A percentile compares a stretch with the other conserved stretches of the same genome.
Evolutionary conservation across 768 basidiomycete genomes (phyloP).

Genomic region (Phanerodontia chrysosporium): DNA sequence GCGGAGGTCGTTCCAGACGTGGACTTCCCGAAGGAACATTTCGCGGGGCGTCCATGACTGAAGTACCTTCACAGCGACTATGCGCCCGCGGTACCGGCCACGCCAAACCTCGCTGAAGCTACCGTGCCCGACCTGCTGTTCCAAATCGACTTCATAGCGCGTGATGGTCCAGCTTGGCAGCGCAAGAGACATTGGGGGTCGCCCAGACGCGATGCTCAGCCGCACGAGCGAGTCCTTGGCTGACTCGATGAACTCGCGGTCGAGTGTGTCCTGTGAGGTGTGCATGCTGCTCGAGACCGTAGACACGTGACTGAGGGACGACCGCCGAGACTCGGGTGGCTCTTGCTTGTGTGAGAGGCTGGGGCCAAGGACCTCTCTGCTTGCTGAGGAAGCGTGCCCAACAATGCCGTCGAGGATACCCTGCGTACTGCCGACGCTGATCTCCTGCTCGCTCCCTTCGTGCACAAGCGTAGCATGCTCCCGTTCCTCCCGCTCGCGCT

Average conservation of each 20-base stretch:
- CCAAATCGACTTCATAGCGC: constrained; percentile 72
- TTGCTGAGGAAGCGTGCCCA: not conserved
- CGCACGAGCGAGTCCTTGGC: constrained; percentile 68
- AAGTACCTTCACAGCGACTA: constrained; percentile 72
- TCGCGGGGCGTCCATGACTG: constrained; percentile 54
- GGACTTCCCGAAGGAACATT: constrained; percentile 65
- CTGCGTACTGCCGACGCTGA: constrained; percentile 1
- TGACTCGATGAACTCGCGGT: constrained; percentile 66
- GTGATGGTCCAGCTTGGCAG: constrained; percentile 80
- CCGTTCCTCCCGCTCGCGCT: constrained; percentile 13
- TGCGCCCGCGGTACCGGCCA: constrained; percentile 62
- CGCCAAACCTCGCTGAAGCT: constrained; percentile 76
- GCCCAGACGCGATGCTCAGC: constrained; percentile 38
- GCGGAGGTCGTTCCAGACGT: constrained; percentile 64
- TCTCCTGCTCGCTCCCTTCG: constrained; percentile 6
- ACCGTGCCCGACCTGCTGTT: constrained; percentile 66
- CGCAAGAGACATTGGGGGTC: constrained; percentile 6
- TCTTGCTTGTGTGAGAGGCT: constrained; percentile 5
- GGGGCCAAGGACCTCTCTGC: not conserved
- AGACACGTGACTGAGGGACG: not conserved
- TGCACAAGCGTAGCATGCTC: constrained; percentile 21
- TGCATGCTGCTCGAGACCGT: not conserved
- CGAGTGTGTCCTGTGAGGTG: constrained; percentile 42
- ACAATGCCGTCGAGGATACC: constrained; percentile 1
- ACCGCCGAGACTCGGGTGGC: constrained; percentile 6